Percentiles rank a stretch among this genome's conserved stretches.
Conservation (phyloP, 148 eudicot species). For the Rhododendron ferrugineum region DNA sequence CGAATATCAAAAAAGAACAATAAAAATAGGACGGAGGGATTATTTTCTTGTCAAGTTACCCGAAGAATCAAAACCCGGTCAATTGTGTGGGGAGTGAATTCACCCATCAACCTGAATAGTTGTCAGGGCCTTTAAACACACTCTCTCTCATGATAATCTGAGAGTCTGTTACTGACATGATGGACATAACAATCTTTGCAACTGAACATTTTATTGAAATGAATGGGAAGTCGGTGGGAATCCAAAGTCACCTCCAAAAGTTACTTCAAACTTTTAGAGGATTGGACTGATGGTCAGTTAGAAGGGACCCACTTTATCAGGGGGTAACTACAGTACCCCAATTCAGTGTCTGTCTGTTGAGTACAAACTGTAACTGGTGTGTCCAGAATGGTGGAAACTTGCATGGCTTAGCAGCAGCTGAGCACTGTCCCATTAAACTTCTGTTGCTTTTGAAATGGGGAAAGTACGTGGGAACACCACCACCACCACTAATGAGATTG, state of each 20-base stretch:
- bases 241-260: background rate
- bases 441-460: background rate
- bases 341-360: background rate
- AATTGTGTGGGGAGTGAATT: no score
- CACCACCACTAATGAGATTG: background rate
- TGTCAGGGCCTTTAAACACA: no score
- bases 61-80: no score
- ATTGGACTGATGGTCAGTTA: background rate
- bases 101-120: no score
- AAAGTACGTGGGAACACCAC: background rate
- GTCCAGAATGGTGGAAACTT: background rate
- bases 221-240: background rate
- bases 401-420: background rate
- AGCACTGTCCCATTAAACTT: background rate
- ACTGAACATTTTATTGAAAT: background rate
- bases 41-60: no score
- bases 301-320: background rate
- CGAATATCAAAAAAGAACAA: no score
- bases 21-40: no score
- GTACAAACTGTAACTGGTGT: no score
- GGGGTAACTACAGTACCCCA: background rate
- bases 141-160: background rate
- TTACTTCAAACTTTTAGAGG: background rate
- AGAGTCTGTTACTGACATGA: background rate
- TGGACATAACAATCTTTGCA: background rate